Evolutionary conservation across 139 green algal genomes (phyloP), one percentile per base, ranked within the genome.

Genomic region (Desmodesmus armatus): DNA sequence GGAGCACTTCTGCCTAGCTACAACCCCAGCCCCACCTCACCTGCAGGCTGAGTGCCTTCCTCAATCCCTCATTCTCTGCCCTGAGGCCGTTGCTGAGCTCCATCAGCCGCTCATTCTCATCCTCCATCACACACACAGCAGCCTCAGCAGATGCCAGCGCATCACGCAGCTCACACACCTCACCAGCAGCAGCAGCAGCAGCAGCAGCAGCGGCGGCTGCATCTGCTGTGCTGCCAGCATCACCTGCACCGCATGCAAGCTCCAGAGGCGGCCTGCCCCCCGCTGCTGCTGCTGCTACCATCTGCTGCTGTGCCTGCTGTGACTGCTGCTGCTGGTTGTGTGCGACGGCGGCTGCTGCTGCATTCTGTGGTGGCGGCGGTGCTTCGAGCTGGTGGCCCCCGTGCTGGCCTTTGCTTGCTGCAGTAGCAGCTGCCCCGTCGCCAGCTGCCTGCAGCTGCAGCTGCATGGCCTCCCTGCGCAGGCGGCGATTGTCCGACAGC

Each of bases 71-170:
- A 23, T 87, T 78, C 87, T 95, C 91, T 27, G 93, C 81, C 25
- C 90, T 72, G 81, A 94, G 82, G 7, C 82, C 88, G 73, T 91
- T 95, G 78, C 93, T 94, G 73, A 96, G 87, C 25, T 95, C 93
- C 93, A 96, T 96, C 25, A 96, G 82, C 67, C 72, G 74, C 82
- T 94, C 90, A 63, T 95, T 95, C 85, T 95, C 91, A 0, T 62
- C 75, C 43, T 35, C 47, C 44, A 93, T 81, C 29, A 75, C 71
- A 40, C 51, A 33, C 17, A 89, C 40, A n/a, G 83, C 47, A 6
- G 35, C 5, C 21, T 82, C 71, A 41, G 72, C 67, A 9, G 62
- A 44, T 5, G 78, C 65, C 23, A 80, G 53, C 47, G 78, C 73
- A 75, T 40, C 74, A 6, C 27, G 29, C 58, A 83, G 40, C 72